Evolutionary conservation across 2,329 filamentous ascomycete genomes (phyloP), one percentile per base, ranked within the genome.

Genomic region (Pezicula rhizophila): DNA sequence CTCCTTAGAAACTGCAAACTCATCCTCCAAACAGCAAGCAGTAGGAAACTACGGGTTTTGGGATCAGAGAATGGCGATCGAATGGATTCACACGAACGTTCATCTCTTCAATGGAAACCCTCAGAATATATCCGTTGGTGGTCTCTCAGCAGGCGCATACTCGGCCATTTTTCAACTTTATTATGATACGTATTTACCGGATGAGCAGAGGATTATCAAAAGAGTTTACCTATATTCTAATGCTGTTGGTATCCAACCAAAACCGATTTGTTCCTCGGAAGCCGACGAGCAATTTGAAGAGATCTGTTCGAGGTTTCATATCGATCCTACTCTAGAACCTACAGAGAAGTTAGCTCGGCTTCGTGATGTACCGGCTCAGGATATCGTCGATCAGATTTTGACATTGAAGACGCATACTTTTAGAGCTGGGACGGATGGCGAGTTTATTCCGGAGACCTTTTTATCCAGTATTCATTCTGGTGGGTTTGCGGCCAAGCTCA

Each of bases 71-170:
- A 60, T 72, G 11, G 74, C 74, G 1, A 58, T 76, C 8, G 66
- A 75, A 57, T 79, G 76, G 76, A 68, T 75, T 0, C 64, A 73
- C 28, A 58, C 67, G 5, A 69, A 77, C 51, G 73, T 77, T 44
- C 52, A 60, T 5, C 33, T 34, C 2, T 45, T 45, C 47, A 68
- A 68, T 5, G 75, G 74, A 2, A 68, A 77, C 50, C 51, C 68
- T 0, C 49, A 55, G n/a, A 69, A 71, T 42, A 68, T 77, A 39
- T 74, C 69, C 0, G 64, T 73, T 1, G 66, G 65, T 11, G 71
- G 68, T 6, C 62, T 68, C 2, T 71, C 67, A 42, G 71, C 71
- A 2, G 70, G 71, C 2, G 68, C 70, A 0, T 71, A 71, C 51
- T 64, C 64, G 48, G 68, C 42, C 5, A 34, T 45, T 25, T 45